Evolutionary conservation across 495 filamentous ascomycete genomes (phyloP).

Genomic region (Podospora pseudocomata): DNA sequence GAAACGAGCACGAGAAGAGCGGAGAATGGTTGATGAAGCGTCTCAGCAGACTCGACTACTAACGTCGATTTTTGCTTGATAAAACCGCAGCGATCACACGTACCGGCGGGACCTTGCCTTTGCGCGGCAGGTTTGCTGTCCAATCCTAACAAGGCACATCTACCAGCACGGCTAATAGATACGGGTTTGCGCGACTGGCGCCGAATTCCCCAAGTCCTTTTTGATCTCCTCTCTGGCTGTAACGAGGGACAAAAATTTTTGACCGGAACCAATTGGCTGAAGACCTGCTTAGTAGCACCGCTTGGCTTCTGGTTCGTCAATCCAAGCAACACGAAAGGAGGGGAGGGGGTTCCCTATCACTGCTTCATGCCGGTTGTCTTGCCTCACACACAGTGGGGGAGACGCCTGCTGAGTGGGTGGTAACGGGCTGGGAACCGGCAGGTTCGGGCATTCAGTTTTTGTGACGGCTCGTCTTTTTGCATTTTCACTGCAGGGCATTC

Average conservation of each 20-base stretch:
- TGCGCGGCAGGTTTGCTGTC: not conserved
- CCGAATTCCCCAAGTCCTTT: conserved; percentile 2
- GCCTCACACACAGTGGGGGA: not conserved
- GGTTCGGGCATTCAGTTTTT: not conserved
- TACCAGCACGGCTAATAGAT: not conserved
- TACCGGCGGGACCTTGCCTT: conserved; percentile 7
- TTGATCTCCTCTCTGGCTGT: not conserved
- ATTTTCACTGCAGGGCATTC: conserved; percentile 24
- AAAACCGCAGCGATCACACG: conserved; percentile 2
- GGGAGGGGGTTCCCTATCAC: not conserved
- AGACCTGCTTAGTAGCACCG: not conserved
- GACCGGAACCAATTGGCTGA: conserved; percentile 8
- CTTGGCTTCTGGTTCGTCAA: conserved; percentile 12
- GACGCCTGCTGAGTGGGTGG: not conserved
- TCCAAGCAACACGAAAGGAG: not conserved
- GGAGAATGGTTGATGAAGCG: not conserved
- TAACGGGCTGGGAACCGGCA: not conserved
- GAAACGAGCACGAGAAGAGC: not conserved
- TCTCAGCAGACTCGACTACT: not conserved
- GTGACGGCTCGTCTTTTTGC: conserved; percentile 12
- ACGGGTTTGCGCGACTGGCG: conserved; percentile 12
- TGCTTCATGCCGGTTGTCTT: conserved; percentile 1
- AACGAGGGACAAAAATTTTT: not conserved
- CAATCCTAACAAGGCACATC: conserved; percentile 2
- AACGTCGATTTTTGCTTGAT: not conserved